Percentiles rank a stretch among this genome's conserved stretches.
These are phyloP conservation scores for Teunomyces stri DNA, from an alignment of 805 yeast genomes.

Conservation along the genomic window DNA sequence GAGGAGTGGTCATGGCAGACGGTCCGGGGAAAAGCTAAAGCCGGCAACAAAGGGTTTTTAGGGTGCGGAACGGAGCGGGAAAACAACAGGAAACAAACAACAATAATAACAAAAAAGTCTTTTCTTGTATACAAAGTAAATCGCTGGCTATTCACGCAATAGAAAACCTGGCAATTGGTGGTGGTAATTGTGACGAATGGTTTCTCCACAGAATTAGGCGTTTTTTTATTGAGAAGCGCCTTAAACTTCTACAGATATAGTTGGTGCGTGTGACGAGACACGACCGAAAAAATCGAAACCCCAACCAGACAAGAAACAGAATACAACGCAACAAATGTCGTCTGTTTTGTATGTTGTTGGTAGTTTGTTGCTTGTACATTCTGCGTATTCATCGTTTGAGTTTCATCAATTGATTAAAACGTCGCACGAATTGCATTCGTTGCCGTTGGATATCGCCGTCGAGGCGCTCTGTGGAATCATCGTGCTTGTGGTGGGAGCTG, in stretches of 20 bases:
- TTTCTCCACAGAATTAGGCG: too few relatives aligned
- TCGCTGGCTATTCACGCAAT: too few relatives aligned
- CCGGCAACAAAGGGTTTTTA: not conserved
- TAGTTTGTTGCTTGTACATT: conserved; percentile 36
- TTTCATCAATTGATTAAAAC: conserved; percentile 39
- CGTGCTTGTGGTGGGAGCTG: conserved; percentile 39
- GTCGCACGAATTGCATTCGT: conserved; percentile 6
- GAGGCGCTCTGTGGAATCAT: conserved; percentile 52
- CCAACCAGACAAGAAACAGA: not conserved
- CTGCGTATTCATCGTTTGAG: conserved; percentile 56
- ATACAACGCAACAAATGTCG: not conserved
- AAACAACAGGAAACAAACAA: not conserved
- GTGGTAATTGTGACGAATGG: not conserved
- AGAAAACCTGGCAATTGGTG: not conserved
- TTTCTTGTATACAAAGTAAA: too few relatives aligned
- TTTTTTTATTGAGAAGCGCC: too few relatives aligned
- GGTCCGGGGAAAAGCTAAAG: not conserved
- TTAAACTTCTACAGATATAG: too few relatives aligned
- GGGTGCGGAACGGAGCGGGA: not conserved
- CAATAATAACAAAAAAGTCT: too few relatives aligned
- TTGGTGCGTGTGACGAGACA: not conserved
- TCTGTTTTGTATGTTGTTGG: conserved; percentile 11
- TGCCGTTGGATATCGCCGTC: conserved; percentile 46
- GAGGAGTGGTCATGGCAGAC: not conserved
- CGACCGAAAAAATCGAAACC: not conserved